phyloP scores from a whole-genome alignment of 345 rosid genomes.

The Kernera saxatilis region DNA sequence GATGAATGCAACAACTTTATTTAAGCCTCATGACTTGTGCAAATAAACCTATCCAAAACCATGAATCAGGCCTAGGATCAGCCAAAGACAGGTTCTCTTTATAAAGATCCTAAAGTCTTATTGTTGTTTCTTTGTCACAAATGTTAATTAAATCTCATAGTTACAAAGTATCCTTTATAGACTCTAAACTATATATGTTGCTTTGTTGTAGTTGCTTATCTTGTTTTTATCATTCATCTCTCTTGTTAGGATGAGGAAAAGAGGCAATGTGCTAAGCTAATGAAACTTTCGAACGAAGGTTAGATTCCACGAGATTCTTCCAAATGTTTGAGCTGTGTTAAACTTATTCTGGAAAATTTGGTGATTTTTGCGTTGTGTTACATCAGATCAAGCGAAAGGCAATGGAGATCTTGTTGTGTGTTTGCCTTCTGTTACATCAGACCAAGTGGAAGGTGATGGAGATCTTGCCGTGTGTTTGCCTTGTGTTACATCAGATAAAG shows the following conservation, averaged over 20 bases:
- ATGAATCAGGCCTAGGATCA: no score
- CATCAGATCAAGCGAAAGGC: neutral
- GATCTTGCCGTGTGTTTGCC: no score
- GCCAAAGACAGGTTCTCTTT: no score
- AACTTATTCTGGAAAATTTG: neutral
- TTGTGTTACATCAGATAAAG: neutral
- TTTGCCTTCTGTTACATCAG: neutral
- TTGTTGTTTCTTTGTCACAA: neutral
- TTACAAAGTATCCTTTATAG: neutral
- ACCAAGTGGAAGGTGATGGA: neutral
- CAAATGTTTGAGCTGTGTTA: neutral
- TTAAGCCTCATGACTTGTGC: neutral
- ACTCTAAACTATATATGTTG: neutral
- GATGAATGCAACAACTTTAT: no score
- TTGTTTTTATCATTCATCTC: neutral
- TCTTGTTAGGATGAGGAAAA: conserved; percentile 12
- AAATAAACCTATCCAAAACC: neutral
- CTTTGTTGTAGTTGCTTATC: neutral
- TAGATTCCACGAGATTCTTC: neutral
- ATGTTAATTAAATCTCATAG: neutral
- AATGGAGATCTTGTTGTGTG: no score
- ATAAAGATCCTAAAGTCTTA: neutral
- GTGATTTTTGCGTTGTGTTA: neutral
- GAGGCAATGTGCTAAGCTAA: conserved; percentile 20
- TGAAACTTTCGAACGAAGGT: neutral